phyloP scores from a whole-genome alignment of 306 rosid genomes.

The Datisca glomerata region DNA sequence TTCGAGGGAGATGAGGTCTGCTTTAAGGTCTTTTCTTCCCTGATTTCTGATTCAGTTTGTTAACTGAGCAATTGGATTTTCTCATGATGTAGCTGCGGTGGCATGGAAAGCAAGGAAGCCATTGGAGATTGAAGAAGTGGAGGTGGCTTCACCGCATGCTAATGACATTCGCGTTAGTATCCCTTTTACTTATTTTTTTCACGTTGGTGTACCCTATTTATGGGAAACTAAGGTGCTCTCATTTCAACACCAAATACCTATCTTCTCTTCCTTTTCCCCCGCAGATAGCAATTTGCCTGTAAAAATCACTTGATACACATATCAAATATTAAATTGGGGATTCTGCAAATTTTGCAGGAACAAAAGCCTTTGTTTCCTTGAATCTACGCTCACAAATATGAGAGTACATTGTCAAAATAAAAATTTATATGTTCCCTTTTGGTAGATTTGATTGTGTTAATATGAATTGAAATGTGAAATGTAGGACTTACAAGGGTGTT shows the following conservation, averaged over 20 bases:
- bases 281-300: no score
- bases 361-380: slow-evolving; percentile 26
- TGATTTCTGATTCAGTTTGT: no score
- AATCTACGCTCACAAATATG: slow-evolving; percentile 30
- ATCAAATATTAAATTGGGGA: not conserved
- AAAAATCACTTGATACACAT: not conserved
- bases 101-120: slow-evolving; percentile 34
- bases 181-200: slow-evolving; percentile 26
- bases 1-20: no score
- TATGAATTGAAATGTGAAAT: not conserved
- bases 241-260: not conserved
- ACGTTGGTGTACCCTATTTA: slow-evolving; percentile 18
- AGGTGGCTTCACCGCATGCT: slow-evolving; percentile 29
- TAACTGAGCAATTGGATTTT: not conserved
- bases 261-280: no score
- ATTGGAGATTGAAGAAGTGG: slow-evolving; percentile 26
- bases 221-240: slow-evolving; percentile 26
- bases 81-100: slow-evolving; percentile 17
- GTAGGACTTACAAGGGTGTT: slow-evolving; percentile 29
- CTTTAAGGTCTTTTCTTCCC: no score
- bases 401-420: slow-evolving; percentile 11
- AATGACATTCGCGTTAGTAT: slow-evolving; percentile 20
- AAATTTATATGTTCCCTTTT: not conserved
- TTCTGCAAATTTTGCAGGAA: slow-evolving; percentile 6
- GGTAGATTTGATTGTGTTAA: not conserved